Percentiles rank a stretch among this genome's conserved stretches.
Evolutionary conservation across 1,284 basidiomycete genomes (phyloP).

Genomic region (Naganishia sp.): DNA sequence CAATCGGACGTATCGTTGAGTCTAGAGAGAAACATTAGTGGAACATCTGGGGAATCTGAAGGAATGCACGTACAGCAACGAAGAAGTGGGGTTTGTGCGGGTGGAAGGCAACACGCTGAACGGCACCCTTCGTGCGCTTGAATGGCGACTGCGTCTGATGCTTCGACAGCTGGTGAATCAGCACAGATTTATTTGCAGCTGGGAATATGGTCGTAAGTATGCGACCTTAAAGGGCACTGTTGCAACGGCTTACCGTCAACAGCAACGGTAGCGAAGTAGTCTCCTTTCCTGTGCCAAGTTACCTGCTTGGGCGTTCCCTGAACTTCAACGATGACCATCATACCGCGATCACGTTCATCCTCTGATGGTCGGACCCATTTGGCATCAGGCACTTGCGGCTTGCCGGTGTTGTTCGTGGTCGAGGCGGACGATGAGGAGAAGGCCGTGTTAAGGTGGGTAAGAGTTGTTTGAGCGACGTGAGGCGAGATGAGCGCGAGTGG

Average conservation of each 20-base stretch:
- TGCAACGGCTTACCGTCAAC: conserved; percentile 50
- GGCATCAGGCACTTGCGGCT: conserved; percentile 46
- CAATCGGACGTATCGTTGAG: conserved; percentile 91
- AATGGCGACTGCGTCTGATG: conserved; percentile 97
- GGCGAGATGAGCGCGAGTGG: conserved; percentile 69
- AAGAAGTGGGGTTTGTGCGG: conserved; percentile 93
- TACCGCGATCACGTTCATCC: conserved; percentile 56
- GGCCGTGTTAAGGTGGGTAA: conserved; percentile 58
- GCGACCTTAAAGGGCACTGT: not conserved
- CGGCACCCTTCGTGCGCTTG: conserved; percentile 84
- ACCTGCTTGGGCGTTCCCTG: conserved; percentile 83
- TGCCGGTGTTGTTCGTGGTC: conserved; percentile 47
- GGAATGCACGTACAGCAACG: conserved; percentile 72
- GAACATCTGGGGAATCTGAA: not conserved
- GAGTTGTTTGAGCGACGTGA: conserved; percentile 64
- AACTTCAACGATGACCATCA: conserved; percentile 57
- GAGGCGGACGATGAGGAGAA: conserved; percentile 51
- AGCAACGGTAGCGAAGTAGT: conserved; percentile 88
- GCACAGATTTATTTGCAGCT: conserved; percentile 53
- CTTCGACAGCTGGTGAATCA: conserved; percentile 88
- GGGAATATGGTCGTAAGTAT: not conserved
- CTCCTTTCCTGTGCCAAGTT: conserved; percentile 90
- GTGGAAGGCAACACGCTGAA: conserved; percentile 93
- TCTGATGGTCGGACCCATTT: conserved; percentile 59
- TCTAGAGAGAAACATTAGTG: conserved; percentile 57